Conservation (phyloP, 1,139 yeast genomes). For the Geotrichum candidum region DNA sequence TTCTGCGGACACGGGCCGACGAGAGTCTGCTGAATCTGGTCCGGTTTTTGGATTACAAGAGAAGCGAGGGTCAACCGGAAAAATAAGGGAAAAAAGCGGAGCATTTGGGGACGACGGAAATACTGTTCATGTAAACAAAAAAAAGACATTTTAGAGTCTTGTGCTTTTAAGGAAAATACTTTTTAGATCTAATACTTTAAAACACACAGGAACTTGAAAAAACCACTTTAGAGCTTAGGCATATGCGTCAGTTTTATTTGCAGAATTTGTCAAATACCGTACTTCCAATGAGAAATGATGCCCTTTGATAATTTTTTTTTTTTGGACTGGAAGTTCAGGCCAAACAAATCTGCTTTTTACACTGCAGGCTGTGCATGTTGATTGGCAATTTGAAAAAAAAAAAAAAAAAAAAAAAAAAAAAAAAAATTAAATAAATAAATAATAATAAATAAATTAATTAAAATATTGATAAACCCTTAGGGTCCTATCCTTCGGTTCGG, state of each 20-base stretch:
- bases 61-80: conserved; percentile 31
- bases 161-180: too few relatives aligned
- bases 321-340: not conserved
- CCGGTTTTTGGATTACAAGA: conserved; percentile 73
- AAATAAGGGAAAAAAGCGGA: not conserved
- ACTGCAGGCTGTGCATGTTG: not conserved
- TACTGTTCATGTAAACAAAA: too few relatives aligned
- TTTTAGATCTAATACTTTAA: too few relatives aligned
- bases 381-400: not conserved
- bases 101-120: too few relatives aligned
- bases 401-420: not conserved
- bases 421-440: not conserved
- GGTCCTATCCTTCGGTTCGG: not conserved
- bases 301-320: not conserved
- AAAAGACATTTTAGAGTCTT: too few relatives aligned
- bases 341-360: not conserved
- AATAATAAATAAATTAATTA: too few relatives aligned
- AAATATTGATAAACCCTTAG: not conserved
- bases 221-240: too few relatives aligned
- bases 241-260: not conserved
- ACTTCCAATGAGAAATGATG: too few relatives aligned
- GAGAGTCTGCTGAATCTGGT: conserved; percentile 63
- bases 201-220: too few relatives aligned
- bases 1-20: conserved; percentile 58
- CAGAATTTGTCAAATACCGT: not conserved